Base-by-base conservation (phyloP, 495 filamentous ascomycete species). In the Aspergillus bertholletiae region DNA sequence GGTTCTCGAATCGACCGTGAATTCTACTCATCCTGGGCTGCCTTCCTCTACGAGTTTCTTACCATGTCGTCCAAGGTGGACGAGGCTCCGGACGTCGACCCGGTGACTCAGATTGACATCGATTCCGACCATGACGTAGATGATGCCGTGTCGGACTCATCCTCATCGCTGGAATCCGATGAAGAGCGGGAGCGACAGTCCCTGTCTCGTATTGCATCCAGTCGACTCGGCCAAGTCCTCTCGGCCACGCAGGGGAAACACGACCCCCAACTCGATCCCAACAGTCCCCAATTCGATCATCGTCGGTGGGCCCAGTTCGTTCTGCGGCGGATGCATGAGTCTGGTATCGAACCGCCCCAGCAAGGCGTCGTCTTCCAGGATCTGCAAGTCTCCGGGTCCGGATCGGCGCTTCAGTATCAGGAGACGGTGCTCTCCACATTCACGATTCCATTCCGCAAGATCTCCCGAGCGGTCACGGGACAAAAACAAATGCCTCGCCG, bases 401-500 rank as follows among this genome's bases (percentile, higher is more conserved):
- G 54, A 0, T 50, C 46, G 5, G 50, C 54, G 9, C 37, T 56
- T n/a, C 47, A 51, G 2, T 24, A 32, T 5, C 54, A 56, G 21
- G 32, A 56, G 40, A 56, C 54, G 22, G 48, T 56, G 2, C 46
- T 50, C 5, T 56, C 54, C 11, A 56, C 47, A 1, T 17, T 56
- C 5, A 2, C 30, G 2, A 17, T 54, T 24, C 51, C 51, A 2
- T 54, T 54, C 15, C 6, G 21, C 15, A 54, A 46, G 46, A 3
- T 46, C 18, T 27, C 41, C 0, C 13, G 39, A 2, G 17, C 18
- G 18, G 22, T 46, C 3, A 26, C 18, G 20, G 24, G 13, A 22
- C 21, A 26, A 13, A 28, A 28, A 28, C 27, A 12, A 5, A 23
- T 11, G 8, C 2, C 9, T 17, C 22, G 18, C 6, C 24, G 49